These are phyloP conservation scores for Gryganskiella cystojenkinii DNA, from an alignment of 192 early-diverging fungal species.

Conservation along the genomic window DNA sequence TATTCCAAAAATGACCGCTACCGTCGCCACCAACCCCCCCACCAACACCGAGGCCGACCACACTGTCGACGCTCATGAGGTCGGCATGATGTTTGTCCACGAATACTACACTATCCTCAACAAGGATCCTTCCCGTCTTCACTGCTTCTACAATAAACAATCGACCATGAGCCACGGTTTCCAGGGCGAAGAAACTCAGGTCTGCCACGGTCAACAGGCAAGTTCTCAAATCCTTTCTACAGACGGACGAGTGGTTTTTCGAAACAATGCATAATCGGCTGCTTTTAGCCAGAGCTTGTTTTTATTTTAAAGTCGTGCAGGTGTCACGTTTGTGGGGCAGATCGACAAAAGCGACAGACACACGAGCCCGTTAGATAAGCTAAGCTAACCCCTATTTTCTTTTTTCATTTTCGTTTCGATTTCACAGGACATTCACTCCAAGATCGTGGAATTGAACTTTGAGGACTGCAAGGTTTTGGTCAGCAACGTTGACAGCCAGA, in stretches of 20 bases:
- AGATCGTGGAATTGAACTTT: conserved; percentile 81
- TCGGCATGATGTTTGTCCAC: conserved; percentile 95
- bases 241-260: background rate
- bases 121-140: conserved; percentile 80
- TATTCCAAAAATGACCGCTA: conserved; percentile 3
- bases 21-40: conserved; percentile 42
- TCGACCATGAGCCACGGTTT: conserved; percentile 85
- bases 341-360: no score
- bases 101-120: conserved; percentile 95
- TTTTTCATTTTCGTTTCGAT: background rate
- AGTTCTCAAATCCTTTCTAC: conserved; percentile 12
- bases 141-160: conserved; percentile 90
- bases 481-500: conserved; percentile 87
- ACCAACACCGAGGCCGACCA: conserved; percentile 25
- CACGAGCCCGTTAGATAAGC: no score
- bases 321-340: background rate
- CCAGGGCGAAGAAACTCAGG: conserved; percentile 77
- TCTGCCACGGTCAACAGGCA: conserved; percentile 80
- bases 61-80: conserved; percentile 64
- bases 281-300: background rate
- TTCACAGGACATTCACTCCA: conserved; percentile 81
- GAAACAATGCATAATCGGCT: background rate
- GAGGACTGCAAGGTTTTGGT: conserved; percentile 90
- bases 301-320: background rate
- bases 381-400: no score